Evolutionary conservation across 2,329 filamentous ascomycete species (phyloP).

Genomic region (Ceratocystis albifundus): DNA sequence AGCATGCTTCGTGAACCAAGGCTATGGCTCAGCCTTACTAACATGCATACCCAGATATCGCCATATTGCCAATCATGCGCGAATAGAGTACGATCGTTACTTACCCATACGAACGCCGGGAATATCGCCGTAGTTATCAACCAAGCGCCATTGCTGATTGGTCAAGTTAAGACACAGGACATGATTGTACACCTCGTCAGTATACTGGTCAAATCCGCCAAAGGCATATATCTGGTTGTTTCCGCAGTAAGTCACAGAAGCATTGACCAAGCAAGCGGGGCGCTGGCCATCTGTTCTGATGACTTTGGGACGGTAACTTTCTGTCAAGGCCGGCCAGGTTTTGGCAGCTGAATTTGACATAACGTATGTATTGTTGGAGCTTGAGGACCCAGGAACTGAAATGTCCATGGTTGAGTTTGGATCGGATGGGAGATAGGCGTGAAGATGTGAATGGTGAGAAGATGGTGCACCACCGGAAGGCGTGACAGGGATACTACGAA

Average conservation of each 20-base stretch:
- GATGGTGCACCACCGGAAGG: neutral
- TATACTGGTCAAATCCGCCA: constrained; percentile 96
- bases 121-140: constrained; percentile 98
- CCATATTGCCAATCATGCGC: neutral
- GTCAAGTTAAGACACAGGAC: constrained; percentile 79
- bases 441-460: neutral
- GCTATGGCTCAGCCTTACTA: constrained; percentile 1
- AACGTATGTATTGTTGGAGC: constrained; percentile 71
- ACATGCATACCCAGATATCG: constrained; percentile 1
- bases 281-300: constrained; percentile 66
- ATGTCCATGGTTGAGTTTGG: constrained; percentile 28
- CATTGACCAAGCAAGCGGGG: constrained; percentile 91
- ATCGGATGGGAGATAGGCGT: neutral
- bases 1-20: neutral
- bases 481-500: neutral
- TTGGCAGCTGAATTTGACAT: constrained; percentile 78
- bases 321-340: constrained; percentile 45
- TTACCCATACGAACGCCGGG: constrained; percentile 92
- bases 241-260: constrained; percentile 95
- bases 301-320: constrained; percentile 75
- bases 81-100: constrained; percentile 25
- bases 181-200: constrained; percentile 98
- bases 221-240: constrained; percentile 98
- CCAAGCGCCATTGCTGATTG: constrained; percentile 83
- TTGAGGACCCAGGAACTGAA: constrained; percentile 36